A percentile compares a stretch with the other conserved stretches of the same genome.
Evolutionary conservation across 805 yeast genomes (phyloP).

Genomic region (Teunomyces atbi): DNA sequence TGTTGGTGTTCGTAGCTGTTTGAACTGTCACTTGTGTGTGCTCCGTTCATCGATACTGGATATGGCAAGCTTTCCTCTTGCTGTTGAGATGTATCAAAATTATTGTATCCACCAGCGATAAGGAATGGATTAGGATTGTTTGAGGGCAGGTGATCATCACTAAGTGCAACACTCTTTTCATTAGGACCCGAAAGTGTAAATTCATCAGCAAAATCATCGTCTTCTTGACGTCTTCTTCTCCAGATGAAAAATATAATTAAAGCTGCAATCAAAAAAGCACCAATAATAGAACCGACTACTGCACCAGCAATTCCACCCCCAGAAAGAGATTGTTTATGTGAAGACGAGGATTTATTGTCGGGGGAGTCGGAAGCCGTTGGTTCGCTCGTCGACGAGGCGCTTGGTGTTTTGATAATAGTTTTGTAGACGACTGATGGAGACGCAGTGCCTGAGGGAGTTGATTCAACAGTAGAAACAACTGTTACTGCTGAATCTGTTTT

Average conservation of each 20-base stretch:
- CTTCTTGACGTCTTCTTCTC: conserved; percentile 12
- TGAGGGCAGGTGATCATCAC: conserved; percentile 5
- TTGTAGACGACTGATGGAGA: conserved; percentile 18
- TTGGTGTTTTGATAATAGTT: conserved; percentile 18
- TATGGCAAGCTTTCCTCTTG: not conserved
- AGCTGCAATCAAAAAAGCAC: conserved; percentile 29
- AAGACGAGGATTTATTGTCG: conserved; percentile 3
- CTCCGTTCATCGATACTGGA: conserved; percentile 1
- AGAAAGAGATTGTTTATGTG: conserved; percentile 21
- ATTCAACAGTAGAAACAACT: conserved; percentile 7
- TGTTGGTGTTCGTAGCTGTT: conserved; percentile 8
- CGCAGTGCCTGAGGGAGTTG: conserved; percentile 8
- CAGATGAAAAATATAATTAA: conserved; percentile 15
- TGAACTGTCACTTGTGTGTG: conserved; percentile 2
- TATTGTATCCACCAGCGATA: conserved; percentile 18
- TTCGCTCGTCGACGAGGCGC: conserved; percentile 9
- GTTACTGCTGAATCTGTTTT: conserved; percentile 12
- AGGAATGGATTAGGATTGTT: conserved; percentile 23
- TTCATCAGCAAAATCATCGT: conserved; percentile 31
- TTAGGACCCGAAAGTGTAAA: conserved; percentile 30
- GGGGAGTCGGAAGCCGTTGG: conserved; percentile 8
- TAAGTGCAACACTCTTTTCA: conserved; percentile 14
- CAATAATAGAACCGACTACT: conserved; percentile 42
- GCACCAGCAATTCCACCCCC: conserved; percentile 44
- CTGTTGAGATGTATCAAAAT: conserved; percentile 12